Base-by-base conservation (phyloP, 2,329 filamentous ascomycete species). In the Metarhizium sp. region DNA sequence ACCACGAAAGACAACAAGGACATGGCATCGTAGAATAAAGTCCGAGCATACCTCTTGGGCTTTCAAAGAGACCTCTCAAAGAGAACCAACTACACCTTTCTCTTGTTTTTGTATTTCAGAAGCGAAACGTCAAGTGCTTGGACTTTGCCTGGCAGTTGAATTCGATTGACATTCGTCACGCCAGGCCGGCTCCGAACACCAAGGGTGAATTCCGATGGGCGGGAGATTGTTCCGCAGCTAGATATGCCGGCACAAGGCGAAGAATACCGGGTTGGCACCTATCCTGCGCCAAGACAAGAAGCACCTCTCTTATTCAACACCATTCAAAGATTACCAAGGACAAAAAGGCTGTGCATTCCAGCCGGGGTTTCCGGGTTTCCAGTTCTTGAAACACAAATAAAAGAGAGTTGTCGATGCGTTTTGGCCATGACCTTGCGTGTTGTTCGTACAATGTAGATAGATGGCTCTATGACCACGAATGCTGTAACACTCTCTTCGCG, bases 171-270 rank as follows among this genome's bases (percentile, higher is more conserved):
- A 32, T 43, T 18, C 18, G 11, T 30, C n/a, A 4, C 43, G 25
- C 53, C 36, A 25, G 47, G 34, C 50, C 47, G 47, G 36, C 46
- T 47, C 36, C 46, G 50, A 30, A 11, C n/a, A n/a, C 14, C 50
- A n/a, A 43, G 50, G 45, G 30, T 36, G n/a, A 20, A 53, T 47
- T 52, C 45, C 56, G 20, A 32, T n/a, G 36, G 11, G 32, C 30
- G 55, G 46, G 50, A 46, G 3, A n/a, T 5, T 36, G 10, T 55
- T 57, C 52, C 55, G 55, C 42, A 25, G 30, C 16, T 11, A 30
- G 18, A 43, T 30, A 25, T 51, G 55, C 55, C 53, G 50, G 57
- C 51, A 55, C 40, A 59, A 54, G 50, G 55, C 55, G 53, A 59
- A 45, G 53, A 18, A 57, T 55, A 45, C 55, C 48, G 51, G 36